A percentile compares a stretch with the other conserved stretches of the same genome.
These are phyloP conservation scores for Yarrowia galli DNA, from an alignment of 1,139 yeast genomes.

Conservation along the genomic window DNA sequence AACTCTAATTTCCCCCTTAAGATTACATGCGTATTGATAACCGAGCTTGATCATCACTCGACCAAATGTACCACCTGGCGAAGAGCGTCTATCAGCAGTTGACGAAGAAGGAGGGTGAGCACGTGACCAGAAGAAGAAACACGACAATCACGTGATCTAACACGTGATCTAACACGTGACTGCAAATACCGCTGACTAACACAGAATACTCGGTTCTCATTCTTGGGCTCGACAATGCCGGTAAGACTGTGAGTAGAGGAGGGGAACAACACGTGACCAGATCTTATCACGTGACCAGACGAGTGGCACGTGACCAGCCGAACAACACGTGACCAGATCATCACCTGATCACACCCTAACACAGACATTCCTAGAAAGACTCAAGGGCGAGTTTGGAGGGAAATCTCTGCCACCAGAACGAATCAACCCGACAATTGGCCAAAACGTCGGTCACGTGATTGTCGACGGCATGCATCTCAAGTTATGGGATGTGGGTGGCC, in stretches of 20 bases:
- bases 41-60: not conserved
- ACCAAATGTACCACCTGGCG: constrained; percentile 72
- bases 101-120: constrained; percentile 61
- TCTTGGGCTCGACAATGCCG: constrained; percentile 93
- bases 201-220: constrained; percentile 75
- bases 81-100: constrained; percentile 64
- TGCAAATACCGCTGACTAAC: constrained; percentile 22
- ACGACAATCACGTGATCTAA: not conserved
- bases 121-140: too few species aligned
- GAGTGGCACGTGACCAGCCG: not conserved
- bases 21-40: not conserved
- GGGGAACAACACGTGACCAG: too few species aligned
- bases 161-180: not conserved
- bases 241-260: constrained; percentile 65
- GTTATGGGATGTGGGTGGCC: constrained; percentile 98
- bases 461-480: constrained; percentile 67
- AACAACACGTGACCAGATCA: too few species aligned
- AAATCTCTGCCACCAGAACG: constrained; percentile 57
- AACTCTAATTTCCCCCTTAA: not conserved
- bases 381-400: constrained; percentile 60
- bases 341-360: not conserved
- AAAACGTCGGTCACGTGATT: constrained; percentile 67
- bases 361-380: constrained; percentile 67
- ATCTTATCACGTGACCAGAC: not conserved
- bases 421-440: constrained; percentile 77